Conservation (phyloP, 306 rosid species). For the Argentina anserina region DNA sequence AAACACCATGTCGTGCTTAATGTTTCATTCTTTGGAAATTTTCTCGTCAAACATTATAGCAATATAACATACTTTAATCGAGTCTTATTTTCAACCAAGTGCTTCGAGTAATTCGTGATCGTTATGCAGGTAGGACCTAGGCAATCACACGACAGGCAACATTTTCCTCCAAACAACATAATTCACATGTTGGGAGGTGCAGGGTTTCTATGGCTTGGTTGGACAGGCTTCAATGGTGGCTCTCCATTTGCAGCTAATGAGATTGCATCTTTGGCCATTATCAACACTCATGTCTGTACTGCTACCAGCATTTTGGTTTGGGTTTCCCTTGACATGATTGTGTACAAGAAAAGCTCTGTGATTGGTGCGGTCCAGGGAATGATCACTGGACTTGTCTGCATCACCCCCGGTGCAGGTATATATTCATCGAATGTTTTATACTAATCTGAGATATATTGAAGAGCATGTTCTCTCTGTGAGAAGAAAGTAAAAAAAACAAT, state of each 20-base stretch:
- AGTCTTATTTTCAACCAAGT: not conserved
- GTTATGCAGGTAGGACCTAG: slow-evolving; percentile 66
- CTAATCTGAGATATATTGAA: not conserved
- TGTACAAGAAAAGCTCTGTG: slow-evolving; percentile 59
- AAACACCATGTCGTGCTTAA: not conserved
- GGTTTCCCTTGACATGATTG: slow-evolving; percentile 61
- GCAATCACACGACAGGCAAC: slow-evolving; percentile 51
- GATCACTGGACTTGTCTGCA: slow-evolving; percentile 80
- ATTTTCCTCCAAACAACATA: slow-evolving; percentile 75
- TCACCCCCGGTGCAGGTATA: slow-evolving; percentile 80
- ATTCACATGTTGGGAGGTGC: slow-evolving; percentile 71
- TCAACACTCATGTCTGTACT: slow-evolving; percentile 66
- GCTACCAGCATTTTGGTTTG: slow-evolving; percentile 72
- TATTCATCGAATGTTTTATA: too few species aligned
- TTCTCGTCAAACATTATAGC: not conserved
- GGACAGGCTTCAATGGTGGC: slow-evolving; percentile 87
- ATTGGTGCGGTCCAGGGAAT: slow-evolving; percentile 76
- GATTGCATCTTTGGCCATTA: slow-evolving; percentile 51
- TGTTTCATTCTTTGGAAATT: not conserved
- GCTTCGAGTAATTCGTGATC: slow-evolving; percentile 2
- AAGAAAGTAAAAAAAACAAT: slow-evolving; percentile 11
- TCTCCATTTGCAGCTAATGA: slow-evolving; percentile 49
- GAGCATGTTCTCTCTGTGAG: not conserved
- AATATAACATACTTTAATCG: not conserved
- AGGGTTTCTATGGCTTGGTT: slow-evolving; percentile 76